Percentiles rank a stretch among this genome's conserved stretches.
These are phyloP conservation scores for Pseudovirgaria hyperparasitica DNA, from an alignment of 2,329 filamentous ascomycete species.

Conservation along the genomic window DNA sequence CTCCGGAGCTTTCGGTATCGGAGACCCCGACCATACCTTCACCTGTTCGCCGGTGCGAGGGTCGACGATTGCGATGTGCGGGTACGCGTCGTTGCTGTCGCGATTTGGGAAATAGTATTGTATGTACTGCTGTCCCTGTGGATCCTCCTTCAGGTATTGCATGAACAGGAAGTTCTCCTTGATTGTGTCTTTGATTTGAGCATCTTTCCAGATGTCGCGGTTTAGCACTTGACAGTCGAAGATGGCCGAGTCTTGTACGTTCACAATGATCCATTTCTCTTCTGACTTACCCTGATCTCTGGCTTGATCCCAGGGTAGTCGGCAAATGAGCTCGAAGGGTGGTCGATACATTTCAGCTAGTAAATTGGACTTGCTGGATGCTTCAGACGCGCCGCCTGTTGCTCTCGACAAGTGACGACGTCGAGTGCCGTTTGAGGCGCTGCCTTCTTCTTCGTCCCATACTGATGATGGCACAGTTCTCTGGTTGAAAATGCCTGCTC, in stretches of 20 bases:
- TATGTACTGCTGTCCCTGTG: constrained; percentile 65
- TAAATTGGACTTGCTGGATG: constrained; percentile 58
- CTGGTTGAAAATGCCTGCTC: constrained; percentile 58
- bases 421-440: constrained; percentile 32
- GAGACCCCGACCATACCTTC: constrained; percentile 83
- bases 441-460: constrained; percentile 44
- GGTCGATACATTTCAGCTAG: constrained; percentile 88
- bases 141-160: constrained; percentile 82
- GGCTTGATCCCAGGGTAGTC: constrained; percentile 69
- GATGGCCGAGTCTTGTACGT: constrained; percentile 84
- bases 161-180: constrained; percentile 91
- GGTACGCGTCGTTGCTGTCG: constrained; percentile 80
- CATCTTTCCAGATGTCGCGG: constrained; percentile 89
- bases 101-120: constrained; percentile 78
- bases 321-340: constrained; percentile 78
- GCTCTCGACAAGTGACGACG: constrained; percentile 44
- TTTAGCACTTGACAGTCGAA: constrained; percentile 94
- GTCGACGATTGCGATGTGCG: constrained; percentile 91
- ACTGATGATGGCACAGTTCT: constrained; percentile 38
- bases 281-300: constrained; percentile 74
- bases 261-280: constrained; percentile 91
- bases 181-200: constrained; percentile 63
- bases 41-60: constrained; percentile 93
- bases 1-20: constrained; percentile 61
- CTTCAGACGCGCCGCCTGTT: constrained; percentile 52